phyloP scores from a whole-genome alignment of 352 stramenopile genomes.

The Globisporangium spinosum region DNA sequence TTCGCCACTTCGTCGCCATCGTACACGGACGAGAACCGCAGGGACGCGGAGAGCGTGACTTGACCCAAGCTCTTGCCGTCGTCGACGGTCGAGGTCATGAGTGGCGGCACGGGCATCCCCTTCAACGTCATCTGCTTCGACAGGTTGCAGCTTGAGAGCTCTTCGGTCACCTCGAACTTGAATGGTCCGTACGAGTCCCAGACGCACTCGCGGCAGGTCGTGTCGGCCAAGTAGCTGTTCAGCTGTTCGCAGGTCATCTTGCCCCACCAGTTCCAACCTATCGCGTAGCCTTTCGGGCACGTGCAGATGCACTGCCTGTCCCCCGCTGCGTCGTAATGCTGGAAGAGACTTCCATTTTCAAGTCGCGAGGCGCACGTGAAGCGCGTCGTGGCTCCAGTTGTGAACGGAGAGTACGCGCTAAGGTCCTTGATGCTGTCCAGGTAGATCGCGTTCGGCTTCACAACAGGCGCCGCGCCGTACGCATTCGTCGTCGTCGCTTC shows the following conservation, averaged over 20 bases:
- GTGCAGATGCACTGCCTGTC: constrained; percentile 17
- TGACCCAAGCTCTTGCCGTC: constrained; percentile 4
- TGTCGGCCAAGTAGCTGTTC: neutral
- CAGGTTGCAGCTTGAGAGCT: constrained; percentile 11
- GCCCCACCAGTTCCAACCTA: neutral
- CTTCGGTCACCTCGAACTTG: constrained; percentile 17
- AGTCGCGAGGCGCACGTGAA: constrained; percentile 15
- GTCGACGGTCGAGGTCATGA: constrained; percentile 10
- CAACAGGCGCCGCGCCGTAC: neutral
- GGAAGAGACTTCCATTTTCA: constrained; percentile 17
- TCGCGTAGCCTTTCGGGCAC: constrained; percentile 23
- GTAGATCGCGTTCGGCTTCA: constrained; percentile 15
- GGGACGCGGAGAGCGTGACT: constrained; percentile 4
- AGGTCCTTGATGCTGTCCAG: constrained; percentile 9
- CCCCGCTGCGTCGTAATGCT: constrained; percentile 1
- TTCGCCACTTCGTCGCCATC: constrained; percentile 7
- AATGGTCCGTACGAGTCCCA: constrained; percentile 18
- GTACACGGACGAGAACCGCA: constrained; percentile 10
- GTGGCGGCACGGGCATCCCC: constrained; percentile 5
- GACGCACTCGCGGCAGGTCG: constrained; percentile 10
- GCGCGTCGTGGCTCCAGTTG: neutral
- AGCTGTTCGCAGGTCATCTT: constrained; percentile 11
- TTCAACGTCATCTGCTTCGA: neutral
- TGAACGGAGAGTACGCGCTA: constrained; percentile 1
- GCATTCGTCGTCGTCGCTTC: neutral